A percentile compares a stretch with the other conserved stretches of the same genome.
Evolutionary conservation across 257 asterid species (phyloP).

Genomic region (Nicotiana noctiflora): DNA sequence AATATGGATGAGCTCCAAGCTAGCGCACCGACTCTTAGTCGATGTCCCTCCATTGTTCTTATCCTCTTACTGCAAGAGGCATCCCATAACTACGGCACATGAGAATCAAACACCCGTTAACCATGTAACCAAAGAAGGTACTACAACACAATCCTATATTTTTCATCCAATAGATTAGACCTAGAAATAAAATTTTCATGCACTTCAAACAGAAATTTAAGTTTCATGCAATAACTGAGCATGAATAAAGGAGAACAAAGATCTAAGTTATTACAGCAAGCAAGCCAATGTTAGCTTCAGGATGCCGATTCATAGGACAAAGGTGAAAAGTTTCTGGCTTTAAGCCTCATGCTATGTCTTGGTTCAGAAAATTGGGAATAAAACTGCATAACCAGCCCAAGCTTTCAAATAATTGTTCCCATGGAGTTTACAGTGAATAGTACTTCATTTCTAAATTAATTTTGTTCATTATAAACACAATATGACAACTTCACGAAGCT

Average conservation of each 20-base stretch:
- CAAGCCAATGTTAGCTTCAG: not conserved
- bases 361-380: not conserved
- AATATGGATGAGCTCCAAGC: slow-evolving; percentile 80
- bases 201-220: not conserved
- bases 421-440: not conserved
- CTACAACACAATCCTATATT: not conserved
- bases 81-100: slow-evolving; percentile 68
- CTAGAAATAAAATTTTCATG: not conserved
- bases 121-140: not conserved
- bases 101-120: not conserved
- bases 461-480: not conserved
- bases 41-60: slow-evolving; percentile 93
- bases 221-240: not conserved
- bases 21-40: slow-evolving; percentile 76
- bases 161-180: not conserved
- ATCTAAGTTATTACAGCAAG: not conserved
- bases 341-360: not conserved
- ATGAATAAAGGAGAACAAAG: not conserved
- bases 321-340: not conserved
- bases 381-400: not conserved
- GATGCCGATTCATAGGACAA: not conserved
- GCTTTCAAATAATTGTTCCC: not conserved
- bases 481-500: not conserved
- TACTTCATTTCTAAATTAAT: not conserved
- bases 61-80: slow-evolving; percentile 78